Conservation (phyloP, 2,329 filamentous ascomycete species). For the Dendrostoma leiphaemia region DNA sequence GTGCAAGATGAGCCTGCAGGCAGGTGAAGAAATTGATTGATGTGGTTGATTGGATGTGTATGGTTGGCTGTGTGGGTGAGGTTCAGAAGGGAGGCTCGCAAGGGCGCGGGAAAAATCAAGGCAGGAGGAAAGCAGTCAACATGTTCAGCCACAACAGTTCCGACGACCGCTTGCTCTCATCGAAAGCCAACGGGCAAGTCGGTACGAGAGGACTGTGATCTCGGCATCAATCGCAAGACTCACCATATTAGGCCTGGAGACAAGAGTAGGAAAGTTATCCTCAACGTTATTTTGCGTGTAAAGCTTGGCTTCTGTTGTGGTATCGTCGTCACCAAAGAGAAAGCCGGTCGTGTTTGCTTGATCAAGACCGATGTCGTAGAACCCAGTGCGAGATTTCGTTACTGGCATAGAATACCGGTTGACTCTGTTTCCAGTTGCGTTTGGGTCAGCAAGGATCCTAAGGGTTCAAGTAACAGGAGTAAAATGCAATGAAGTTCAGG, state of each 20-base stretch:
- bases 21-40: background rate
- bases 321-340: conserved; percentile 78
- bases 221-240: conserved; percentile 26
- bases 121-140: too few relatives aligned
- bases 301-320: conserved; percentile 62
- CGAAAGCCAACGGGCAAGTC: background rate
- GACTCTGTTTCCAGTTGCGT: conserved; percentile 46
- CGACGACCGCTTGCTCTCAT: background rate
- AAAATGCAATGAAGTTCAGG: background rate
- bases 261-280: conserved; percentile 83
- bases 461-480: background rate
- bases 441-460: conserved; percentile 4
- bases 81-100: too few relatives aligned
- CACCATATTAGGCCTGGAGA: conserved; percentile 56
- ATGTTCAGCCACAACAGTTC: too few relatives aligned
- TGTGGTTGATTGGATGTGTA: too few relatives aligned
- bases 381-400: conserved; percentile 64
- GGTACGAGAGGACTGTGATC: background rate
- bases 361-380: conserved; percentile 70
- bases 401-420: conserved; percentile 96
- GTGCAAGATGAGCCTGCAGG: too few relatives aligned
- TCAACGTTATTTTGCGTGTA: conserved; percentile 71
- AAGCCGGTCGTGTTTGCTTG: conserved; percentile 84
- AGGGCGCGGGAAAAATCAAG: too few relatives aligned
- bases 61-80: too few relatives aligned